Evolutionary conservation across 306 rosid genomes (phyloP), one percentile per base, ranked within the genome.

Genomic region (Quercus aquifolioides): DNA sequence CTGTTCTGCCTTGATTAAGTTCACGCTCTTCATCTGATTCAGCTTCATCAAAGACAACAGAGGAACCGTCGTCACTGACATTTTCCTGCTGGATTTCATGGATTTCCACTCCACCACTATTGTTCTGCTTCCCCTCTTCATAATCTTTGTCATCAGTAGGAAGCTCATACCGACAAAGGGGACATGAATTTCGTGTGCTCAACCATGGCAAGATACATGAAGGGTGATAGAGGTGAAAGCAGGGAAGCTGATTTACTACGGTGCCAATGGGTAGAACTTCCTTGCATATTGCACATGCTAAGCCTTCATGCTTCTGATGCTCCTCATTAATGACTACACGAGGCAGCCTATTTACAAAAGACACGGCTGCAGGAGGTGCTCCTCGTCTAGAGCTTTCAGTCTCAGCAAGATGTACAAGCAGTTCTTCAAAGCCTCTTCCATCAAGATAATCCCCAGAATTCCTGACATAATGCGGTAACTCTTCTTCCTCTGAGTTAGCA

Each of bases 121-220:
- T 58, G 71, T 80, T 88, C 76, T 33, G 86, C 80, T 91, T 95
- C 77, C 93, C 88, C 73, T 91, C 92, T 79, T 93, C 99, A 35
- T 96, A 96, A 49, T 91, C 96, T 74, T 74, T 92, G 80, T 96
- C 99, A 76, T 96, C 97, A 0, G 98, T 96, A 74, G 99, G 99
- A 69, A 93, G 96, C 87, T 96, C 98, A 13, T 82, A 90, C 14
- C 99, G 95, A 80, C 97, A 93, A 77, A 93, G 94, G 77, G 99
- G 99, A 54, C 99, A 96, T 1, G 98, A 93, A 71, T 93, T 96
- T 13, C 98, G 92, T 41, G 97, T 46, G 57, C 86, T 87, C 92
- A 96, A 77, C 99, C 99, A 96, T 6, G 98, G 98, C 85, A 90
- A 79, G 84, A 96, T 96, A 86, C 99, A 96, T 72, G 73, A 52